Evolutionary conservation across 2,329 filamentous ascomycete species (phyloP).

Genomic region (Colletotrichum navitas): DNA sequence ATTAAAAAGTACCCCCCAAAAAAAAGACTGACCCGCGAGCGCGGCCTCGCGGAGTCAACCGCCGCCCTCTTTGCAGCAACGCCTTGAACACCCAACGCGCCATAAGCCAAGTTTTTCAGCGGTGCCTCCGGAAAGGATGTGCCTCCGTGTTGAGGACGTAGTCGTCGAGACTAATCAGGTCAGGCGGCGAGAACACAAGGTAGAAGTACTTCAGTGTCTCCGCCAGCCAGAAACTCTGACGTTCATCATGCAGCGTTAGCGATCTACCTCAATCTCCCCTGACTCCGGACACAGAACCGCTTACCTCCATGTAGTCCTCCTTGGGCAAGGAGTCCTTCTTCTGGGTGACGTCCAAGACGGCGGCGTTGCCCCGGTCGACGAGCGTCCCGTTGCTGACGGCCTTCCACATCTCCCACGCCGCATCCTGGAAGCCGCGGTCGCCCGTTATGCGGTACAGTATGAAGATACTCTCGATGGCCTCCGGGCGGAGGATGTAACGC

Average conservation of each 20-base stretch:
- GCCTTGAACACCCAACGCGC: neutral
- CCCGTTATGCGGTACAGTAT: constrained; percentile 67
- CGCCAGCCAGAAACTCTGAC: constrained; percentile 77
- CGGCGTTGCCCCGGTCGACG: constrained; percentile 62
- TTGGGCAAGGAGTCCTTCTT: constrained; percentile 57
- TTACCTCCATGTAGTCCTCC: constrained; percentile 57
- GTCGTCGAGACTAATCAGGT: constrained; percentile 74
- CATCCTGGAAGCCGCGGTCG: constrained; percentile 60
- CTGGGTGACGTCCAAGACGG: constrained; percentile 63
- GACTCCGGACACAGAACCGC: constrained; percentile 16
- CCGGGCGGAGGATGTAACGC: constrained; percentile 64
- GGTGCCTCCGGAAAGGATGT: constrained; percentile 55
- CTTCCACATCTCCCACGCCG: constrained; percentile 67
- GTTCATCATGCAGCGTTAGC: constrained; percentile 4
- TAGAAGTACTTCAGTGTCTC: constrained; percentile 85
- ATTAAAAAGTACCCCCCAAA: too few species aligned
- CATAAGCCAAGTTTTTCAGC: neutral
- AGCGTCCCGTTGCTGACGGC: constrained; percentile 61
- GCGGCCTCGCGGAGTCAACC: neutral
- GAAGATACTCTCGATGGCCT: constrained; percentile 67
- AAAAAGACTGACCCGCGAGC: neutral
- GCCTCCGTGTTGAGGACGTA: constrained; percentile 72
- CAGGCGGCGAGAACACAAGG: constrained; percentile 75
- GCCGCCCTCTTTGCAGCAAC: too few species aligned
- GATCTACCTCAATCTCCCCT: constrained; percentile 9